These are phyloP conservation scores for Xerocomus spinulosus DNA, from an alignment of 768 basidiomycete genomes.

Conservation along the genomic window DNA sequence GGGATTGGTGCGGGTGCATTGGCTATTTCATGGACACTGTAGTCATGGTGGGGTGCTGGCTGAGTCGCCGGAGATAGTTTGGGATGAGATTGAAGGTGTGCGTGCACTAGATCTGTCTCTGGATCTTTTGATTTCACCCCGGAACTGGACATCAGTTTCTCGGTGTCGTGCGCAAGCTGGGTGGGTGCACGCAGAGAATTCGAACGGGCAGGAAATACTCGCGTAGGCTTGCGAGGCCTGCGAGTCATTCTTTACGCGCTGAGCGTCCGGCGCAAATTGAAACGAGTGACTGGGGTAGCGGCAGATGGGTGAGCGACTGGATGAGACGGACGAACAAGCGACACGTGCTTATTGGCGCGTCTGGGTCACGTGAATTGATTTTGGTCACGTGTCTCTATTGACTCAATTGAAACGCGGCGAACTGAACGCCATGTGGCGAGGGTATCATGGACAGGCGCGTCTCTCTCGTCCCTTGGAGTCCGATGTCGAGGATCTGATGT, in stretches of 20 bases:
- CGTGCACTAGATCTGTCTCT: background rate
- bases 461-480: constrained; percentile 10
- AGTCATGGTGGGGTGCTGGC: constrained; percentile 18
- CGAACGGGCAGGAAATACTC: constrained; percentile 7
- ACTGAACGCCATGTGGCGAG: background rate
- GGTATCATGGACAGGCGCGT: constrained; percentile 41
- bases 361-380: constrained; percentile 29
- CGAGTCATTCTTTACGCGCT: constrained; percentile 14
- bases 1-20: constrained; percentile 28
- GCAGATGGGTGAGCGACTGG: constrained; percentile 1
- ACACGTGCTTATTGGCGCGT: constrained; percentile 26
- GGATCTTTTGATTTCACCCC: background rate
- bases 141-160: constrained; percentile 14
- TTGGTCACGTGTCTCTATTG: constrained; percentile 13
- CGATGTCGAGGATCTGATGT: constrained; percentile 9
- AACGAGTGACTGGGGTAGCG: constrained; percentile 23
- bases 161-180: constrained; percentile 19
- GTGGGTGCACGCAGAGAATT: constrained; percentile 5
- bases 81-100: constrained; percentile 3
- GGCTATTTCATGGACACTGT: constrained; percentile 25
- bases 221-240: constrained; percentile 10
- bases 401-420: background rate
- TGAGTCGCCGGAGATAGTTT: constrained; percentile 13
- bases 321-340: constrained; percentile 8
- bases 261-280: constrained; percentile 25